Evolutionary conservation across 1,284 basidiomycete genomes (phyloP), one percentile per base, ranked within the genome.

Genomic region (Flammula alnicola): DNA sequence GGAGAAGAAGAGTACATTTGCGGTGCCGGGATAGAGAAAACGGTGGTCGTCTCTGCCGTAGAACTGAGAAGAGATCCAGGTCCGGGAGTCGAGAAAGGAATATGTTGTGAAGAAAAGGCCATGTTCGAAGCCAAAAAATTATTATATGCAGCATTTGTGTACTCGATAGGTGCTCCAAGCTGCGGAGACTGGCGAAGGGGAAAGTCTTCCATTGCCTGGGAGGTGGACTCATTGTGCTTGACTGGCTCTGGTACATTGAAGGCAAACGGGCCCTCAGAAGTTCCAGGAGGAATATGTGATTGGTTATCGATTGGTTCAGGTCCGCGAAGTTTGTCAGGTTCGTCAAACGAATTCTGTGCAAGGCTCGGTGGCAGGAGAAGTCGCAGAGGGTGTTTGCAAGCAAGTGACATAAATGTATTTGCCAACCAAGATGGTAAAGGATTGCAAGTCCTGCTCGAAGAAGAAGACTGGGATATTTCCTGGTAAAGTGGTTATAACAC

Each of bases 71-170:
- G 33, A 44, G 64, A 63, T 26, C 55, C 59, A 19, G 71, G 69
- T 23, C 70, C 72, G 36, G 70, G 70, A 27, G 64, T 71, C 0
- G 73, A 71, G 51, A 72, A 74, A 2, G 70, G 71, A 7, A 40
- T n/a, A 22, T 31, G 30, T 16, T 42, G 30, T 8, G 14, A 29
- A 5, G 16, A 14, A 22, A n/a, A 47, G n/a, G n/a, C n/a, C n/a
- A n/a, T n/a, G n/a, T 46, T 33, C 8, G 23, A 43, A 11, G 22
- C 22, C 19, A 27, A 20, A 31, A 29, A 25, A 29, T 47, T 14
- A 31, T 22, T 27, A 41, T 38, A 47, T 36, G 47, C 44, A 31
- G 23, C 8, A 22, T 31, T 45, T 33, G 23, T n/a, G 14, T 47
- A n/a, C 12, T 29, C n/a, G 25, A 37, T 3, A 43, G 10, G 10